Evolutionary conservation across 768 basidiomycete species (phyloP), one percentile per base, ranked within the genome.

Genomic region (Symmetrospora coprosmae): DNA sequence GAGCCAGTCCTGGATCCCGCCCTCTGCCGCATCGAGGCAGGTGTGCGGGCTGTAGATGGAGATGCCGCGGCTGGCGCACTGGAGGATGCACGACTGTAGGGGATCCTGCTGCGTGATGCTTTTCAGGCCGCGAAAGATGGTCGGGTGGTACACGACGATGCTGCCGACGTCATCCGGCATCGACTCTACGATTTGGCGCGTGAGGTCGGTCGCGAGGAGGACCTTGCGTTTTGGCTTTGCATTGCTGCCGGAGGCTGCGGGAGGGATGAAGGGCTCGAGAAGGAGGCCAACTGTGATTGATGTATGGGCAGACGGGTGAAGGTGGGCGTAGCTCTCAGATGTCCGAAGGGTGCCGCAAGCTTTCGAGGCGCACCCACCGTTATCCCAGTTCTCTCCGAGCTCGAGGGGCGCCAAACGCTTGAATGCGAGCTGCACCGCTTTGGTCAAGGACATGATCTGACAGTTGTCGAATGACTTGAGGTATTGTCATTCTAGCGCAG

Each of bases 1-100:
- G 8, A 90, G 78, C 89, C 88, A 96, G 72, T 91, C 88, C 68
- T 91, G 92, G 56, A 96, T 80, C 0, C 92, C 92, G 6, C 80
- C 86, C 66, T 79, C 78, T 1, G 86, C 82, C 11, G 77, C 78
- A 73, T 97, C 92, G 17, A 96, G 77, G 0, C 86, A 80, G 0
- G 86, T 87, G 73, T 97, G 91, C 2, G 91, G 91, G 39, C 78
- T 79, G 74, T 87, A 96, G 2, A 96, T 78, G 1, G 85, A 86
- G 49, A 94, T 83, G 0, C 90, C 90, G 13, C 80, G 77, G 0
- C 86, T 83, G 0, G 83, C 84, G 62, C 90, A 87, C 59, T 76
- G 78, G 3, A 97, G 78, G 21, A 97, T 77, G 3, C 83, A 84
- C 1, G 80, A 72, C 73, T 94, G 89, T 4, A 94, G 75, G 0